phyloP scores from a whole-genome alignment of 495 filamentous ascomycete species.

The Lasiosphaeria miniovina region DNA sequence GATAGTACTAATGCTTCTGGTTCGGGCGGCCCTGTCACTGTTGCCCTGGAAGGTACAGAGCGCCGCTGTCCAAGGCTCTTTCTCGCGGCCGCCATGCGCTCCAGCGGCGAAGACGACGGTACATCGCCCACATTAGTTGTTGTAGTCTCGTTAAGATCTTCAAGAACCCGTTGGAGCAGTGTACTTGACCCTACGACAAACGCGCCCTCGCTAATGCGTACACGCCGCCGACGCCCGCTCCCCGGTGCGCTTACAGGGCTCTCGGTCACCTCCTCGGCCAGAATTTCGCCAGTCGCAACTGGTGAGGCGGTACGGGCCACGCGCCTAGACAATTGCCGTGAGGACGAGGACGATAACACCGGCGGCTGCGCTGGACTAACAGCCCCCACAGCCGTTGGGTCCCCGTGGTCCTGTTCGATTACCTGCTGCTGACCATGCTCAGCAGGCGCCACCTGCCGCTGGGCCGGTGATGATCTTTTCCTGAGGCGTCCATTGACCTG shows the following conservation, averaged over 20 bases:
- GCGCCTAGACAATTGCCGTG: not conserved
- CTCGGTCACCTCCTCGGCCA: slow-evolving; percentile 41
- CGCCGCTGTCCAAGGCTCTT: slow-evolving; percentile 7
- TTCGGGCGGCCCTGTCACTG: not conserved
- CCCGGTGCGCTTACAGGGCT: slow-evolving; percentile 49
- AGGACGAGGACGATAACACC: not conserved
- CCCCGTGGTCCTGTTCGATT: not conserved
- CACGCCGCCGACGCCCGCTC: slow-evolving; percentile 38
- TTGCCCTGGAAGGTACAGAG: no score
- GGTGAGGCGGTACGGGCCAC: not conserved
- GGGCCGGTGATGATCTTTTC: not conserved
- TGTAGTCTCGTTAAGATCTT: slow-evolving; percentile 19
- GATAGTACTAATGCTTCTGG: slow-evolving; percentile 14
- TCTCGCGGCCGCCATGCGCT: slow-evolving; percentile 32
- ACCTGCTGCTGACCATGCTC: not conserved
- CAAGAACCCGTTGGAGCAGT: slow-evolving; percentile 30
- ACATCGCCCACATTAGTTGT: slow-evolving; percentile 12
- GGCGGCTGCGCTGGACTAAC: not conserved
- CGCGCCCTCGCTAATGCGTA: slow-evolving; percentile 21
- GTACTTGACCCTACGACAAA: slow-evolving; percentile 26
- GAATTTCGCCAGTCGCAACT: not conserved
- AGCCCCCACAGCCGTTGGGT: not conserved
- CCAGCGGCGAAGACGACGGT: slow-evolving; percentile 40
- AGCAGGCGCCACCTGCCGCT: not conserved
- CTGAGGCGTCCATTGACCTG: not conserved